Evolutionary conservation across 2,329 filamentous ascomycete species (phyloP).

Genomic region (Fusarium buharicum): DNA sequence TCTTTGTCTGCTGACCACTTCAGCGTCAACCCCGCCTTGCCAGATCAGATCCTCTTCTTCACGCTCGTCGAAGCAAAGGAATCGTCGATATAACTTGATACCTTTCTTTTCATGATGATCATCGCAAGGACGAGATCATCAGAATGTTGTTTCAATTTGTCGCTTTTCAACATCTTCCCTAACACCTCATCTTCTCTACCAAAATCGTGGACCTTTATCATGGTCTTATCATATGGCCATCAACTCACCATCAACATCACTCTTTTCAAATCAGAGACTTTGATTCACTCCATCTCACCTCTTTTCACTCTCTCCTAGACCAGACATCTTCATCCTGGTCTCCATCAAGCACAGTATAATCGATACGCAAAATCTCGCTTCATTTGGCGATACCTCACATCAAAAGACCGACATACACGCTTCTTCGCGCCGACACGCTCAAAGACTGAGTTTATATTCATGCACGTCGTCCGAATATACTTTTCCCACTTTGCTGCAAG

Average conservation of each 20-base stretch:
- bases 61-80: conserved; percentile 8
- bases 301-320: too few relatives aligned
- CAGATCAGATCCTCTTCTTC: conserved; percentile 19
- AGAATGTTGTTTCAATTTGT: not conserved
- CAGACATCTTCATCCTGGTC: not conserved
- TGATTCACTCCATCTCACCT: conserved; percentile 2
- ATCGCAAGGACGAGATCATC: not conserved
- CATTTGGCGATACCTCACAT: too few relatives aligned
- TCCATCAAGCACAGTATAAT: too few relatives aligned
- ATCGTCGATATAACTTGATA: not conserved
- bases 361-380: too few relatives aligned
- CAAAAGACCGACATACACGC: not conserved
- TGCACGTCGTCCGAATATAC: not conserved
- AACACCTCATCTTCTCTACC: not conserved
- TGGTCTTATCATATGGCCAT: not conserved
- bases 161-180: not conserved
- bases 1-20: conserved; percentile 31
- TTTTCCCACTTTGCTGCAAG: not conserved
- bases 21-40: conserved; percentile 27
- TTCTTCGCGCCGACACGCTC: not conserved
- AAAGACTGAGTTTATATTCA: not conserved
- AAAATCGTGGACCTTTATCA: not conserved
- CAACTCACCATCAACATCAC: not conserved
- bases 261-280: not conserved
- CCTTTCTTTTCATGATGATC: not conserved